Evolutionary conservation across 345 rosid genomes (phyloP).

Genomic region (Erysimum cheiranthoides): DNA sequence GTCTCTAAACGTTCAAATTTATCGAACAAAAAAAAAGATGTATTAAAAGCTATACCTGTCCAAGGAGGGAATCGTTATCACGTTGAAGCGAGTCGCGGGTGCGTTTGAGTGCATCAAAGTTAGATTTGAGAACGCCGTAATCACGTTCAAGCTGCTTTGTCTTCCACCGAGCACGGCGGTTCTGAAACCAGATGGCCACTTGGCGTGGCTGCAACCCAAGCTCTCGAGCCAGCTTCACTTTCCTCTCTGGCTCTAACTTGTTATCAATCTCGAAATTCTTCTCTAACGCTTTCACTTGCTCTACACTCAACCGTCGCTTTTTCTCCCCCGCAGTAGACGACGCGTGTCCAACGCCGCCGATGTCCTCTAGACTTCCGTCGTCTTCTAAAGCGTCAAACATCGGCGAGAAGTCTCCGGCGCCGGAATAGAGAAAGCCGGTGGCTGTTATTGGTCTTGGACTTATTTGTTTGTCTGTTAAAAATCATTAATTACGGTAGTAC

Average conservation of each 20-base stretch:
- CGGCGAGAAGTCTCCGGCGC: slow-evolving; percentile 46
- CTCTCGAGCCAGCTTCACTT: slow-evolving; percentile 80
- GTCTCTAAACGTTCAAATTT: not conserved
- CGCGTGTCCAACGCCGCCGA: slow-evolving; percentile 46
- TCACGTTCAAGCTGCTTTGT: slow-evolving; percentile 87
- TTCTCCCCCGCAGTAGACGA: slow-evolving; percentile 55
- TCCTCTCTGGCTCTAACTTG: slow-evolving; percentile 87
- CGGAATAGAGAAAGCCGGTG: slow-evolving; percentile 52
- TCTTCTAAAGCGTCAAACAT: slow-evolving; percentile 74
- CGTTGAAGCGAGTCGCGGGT: slow-evolving; percentile 66
- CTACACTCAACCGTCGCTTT: slow-evolving; percentile 73
- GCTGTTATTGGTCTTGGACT: slow-evolving; percentile 58
- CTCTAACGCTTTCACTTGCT: slow-evolving; percentile 87
- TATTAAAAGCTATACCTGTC: slow-evolving; percentile 55
- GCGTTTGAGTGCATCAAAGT: slow-evolving; percentile 67
- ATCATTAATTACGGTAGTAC: not conserved
- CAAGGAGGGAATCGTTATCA: slow-evolving; percentile 78
- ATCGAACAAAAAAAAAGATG: not conserved
- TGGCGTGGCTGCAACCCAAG: slow-evolving; percentile 84
- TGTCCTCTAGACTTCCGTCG: slow-evolving; percentile 48
- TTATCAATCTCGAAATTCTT: slow-evolving; percentile 85
- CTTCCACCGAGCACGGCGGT: slow-evolving; percentile 92
- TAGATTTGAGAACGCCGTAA: slow-evolving; percentile 62
- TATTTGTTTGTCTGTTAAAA: slow-evolving; percentile 60
- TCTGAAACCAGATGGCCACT: slow-evolving; percentile 93